These are phyloP conservation scores for Malassezia japonica DNA, from an alignment of 1,284 basidiomycete genomes.

Conservation along the genomic window DNA sequence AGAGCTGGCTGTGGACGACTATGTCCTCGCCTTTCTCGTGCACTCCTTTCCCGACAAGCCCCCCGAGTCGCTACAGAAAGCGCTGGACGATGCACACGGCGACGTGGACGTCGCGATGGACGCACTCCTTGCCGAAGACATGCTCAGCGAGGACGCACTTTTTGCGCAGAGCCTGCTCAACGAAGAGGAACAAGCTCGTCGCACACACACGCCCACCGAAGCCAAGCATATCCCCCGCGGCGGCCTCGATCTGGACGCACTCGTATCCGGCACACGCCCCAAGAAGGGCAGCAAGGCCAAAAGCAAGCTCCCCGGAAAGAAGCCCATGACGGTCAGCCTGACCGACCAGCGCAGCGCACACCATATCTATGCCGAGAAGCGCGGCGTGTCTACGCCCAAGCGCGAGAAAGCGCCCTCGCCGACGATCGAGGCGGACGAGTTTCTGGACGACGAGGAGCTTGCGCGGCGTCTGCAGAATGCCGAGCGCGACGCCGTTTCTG, in stretches of 20 bases:
- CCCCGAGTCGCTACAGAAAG: not conserved
- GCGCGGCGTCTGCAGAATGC: constrained; percentile 31
- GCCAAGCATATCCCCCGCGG: not conserved
- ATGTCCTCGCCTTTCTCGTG: constrained; percentile 17
- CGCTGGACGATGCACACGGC: constrained; percentile 19
- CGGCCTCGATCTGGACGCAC: constrained; percentile 28
- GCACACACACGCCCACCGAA: too few relatives aligned
- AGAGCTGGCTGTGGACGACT: not conserved
- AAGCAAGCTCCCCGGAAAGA: constrained; percentile 1
- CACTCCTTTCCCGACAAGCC: constrained; percentile 17
- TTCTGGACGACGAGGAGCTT: constrained; percentile 26
- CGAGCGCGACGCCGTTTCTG: constrained; percentile 20
- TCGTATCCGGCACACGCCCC: constrained; percentile 11
- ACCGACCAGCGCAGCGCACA: constrained; percentile 27
- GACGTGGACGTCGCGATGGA: constrained; percentile 32
- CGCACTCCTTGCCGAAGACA: constrained; percentile 28
- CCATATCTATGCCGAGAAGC: constrained; percentile 16
- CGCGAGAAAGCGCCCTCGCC: constrained; percentile 5
- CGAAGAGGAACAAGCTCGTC: too few relatives aligned
- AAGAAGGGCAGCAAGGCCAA: not conserved
- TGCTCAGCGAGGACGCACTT: constrained; percentile 16
- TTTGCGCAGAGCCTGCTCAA: too few relatives aligned
- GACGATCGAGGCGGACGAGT: not conserved
- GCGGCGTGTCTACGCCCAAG: constrained; percentile 14
- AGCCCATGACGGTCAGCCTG: constrained; percentile 24